Percentiles rank a stretch among this genome's conserved stretches.
Conservation (phyloP, 2,329 filamentous ascomycete species). For the Thielaviopsis punctulata region DNA sequence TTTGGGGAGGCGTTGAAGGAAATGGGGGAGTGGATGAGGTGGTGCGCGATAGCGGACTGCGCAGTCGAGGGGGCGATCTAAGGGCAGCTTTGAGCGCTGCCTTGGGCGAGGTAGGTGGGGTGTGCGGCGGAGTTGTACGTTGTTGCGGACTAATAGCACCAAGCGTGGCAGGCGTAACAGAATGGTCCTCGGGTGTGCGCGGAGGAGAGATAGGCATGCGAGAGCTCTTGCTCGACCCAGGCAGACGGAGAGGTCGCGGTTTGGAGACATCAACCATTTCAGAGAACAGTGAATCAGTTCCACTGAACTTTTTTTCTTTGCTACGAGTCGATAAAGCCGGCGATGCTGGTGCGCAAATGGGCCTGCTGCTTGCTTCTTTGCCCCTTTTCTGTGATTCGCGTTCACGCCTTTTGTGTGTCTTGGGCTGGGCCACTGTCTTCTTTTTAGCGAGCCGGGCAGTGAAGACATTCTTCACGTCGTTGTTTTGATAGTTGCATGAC, state of each 20-base stretch:
- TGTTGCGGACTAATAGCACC: background rate
- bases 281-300: background rate
- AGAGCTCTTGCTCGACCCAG: background rate
- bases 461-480: constrained; percentile 18
- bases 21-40: background rate
- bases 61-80: background rate
- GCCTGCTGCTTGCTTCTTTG: background rate
- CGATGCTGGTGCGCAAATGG: background rate
- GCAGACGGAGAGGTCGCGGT: background rate
- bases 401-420: background rate
- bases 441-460: constrained; percentile 34
- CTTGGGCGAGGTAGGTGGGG: background rate
- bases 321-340: background rate
- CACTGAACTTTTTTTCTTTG: background rate
- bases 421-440: constrained; percentile 20
- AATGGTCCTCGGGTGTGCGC: background rate
- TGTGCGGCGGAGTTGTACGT: background rate
- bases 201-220: background rate
- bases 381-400: background rate
- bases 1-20: background rate
- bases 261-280: background rate
- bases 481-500: constrained; percentile 19
- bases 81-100: background rate
- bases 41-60: background rate
- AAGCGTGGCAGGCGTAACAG: background rate